These are phyloP conservation scores for Schizonepeta tenuifolia DNA, from an alignment of 257 asterid species.

Conservation along the genomic window DNA sequence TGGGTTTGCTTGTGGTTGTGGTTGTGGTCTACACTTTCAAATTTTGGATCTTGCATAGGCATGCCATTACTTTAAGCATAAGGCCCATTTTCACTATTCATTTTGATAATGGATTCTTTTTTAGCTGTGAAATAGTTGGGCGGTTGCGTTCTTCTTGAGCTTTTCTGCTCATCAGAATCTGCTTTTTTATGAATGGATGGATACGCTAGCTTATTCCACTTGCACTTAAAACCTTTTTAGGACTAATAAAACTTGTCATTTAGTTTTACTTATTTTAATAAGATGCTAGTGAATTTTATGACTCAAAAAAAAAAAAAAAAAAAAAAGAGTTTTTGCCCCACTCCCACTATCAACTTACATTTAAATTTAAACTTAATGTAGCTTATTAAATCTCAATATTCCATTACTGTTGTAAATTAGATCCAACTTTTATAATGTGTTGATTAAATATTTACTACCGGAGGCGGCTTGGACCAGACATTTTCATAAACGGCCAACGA, in stretches of 20 bases:
- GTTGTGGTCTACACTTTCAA: conserved; percentile 42
- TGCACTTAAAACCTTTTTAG: conserved; percentile 1
- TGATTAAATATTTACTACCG: no score
- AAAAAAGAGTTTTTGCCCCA: background rate
- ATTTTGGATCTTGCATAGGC: conserved; percentile 6
- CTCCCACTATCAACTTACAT: background rate
- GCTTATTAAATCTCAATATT: no score
- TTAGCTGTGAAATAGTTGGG: conserved; percentile 24
- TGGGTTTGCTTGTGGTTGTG: conserved; percentile 41
- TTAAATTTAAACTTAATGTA: background rate
- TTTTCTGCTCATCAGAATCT: conserved; percentile 25
- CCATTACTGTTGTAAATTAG: no score
- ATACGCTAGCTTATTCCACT: conserved; percentile 27
- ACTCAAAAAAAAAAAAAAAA: background rate
- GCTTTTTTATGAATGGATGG: conserved; percentile 32
- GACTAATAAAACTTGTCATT: background rate
- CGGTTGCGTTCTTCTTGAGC: conserved; percentile 25
- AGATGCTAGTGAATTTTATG: background rate
- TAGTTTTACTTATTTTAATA: background rate
- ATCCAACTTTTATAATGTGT: no score
- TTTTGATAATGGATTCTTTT: conserved; percentile 4
- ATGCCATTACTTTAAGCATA: conserved; percentile 40
- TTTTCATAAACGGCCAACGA: no score
- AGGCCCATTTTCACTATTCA: conserved; percentile 33
- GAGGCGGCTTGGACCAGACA: no score